Evolutionary conservation across 1,284 basidiomycete genomes (phyloP).

Genomic region (Fistulina hepatica): DNA sequence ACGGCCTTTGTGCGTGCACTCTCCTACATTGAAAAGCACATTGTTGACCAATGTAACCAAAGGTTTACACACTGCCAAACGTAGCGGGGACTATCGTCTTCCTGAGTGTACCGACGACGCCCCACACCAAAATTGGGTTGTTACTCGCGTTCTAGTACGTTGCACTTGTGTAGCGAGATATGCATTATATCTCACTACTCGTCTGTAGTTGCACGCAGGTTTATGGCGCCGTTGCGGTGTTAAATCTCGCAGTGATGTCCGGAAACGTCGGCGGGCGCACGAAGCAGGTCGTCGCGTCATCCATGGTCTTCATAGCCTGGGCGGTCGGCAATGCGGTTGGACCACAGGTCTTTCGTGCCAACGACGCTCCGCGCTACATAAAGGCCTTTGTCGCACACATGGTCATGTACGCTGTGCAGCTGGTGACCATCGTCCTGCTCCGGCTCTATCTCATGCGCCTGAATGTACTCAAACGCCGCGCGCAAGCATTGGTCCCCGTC

Average conservation of each 20-base stretch:
- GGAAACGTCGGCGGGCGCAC: constrained; percentile 37
- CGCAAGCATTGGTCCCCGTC: constrained; percentile 21
- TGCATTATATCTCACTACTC: not conserved
- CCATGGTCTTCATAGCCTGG: constrained; percentile 37
- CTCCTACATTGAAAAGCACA: not conserved
- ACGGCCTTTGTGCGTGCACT: constrained; percentile 29
- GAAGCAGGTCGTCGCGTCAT: constrained; percentile 37
- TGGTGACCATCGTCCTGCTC: constrained; percentile 31
- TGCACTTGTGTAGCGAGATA: not conserved
- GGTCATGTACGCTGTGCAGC: constrained; percentile 37
- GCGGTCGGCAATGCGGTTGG: constrained; percentile 37
- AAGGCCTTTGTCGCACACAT: constrained; percentile 40
- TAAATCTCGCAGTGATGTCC: constrained; percentile 36
- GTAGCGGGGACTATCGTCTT: constrained; percentile 40
- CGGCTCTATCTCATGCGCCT: constrained; percentile 34
- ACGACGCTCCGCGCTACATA: constrained; percentile 37
- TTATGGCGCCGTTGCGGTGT: constrained; percentile 31
- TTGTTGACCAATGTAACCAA: not conserved
- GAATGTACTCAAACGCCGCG: constrained; percentile 34
- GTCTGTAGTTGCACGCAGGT: constrained; percentile 31
- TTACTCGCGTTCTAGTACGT: constrained; percentile 39
- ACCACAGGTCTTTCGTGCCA: constrained; percentile 32
- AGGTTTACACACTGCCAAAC: constrained; percentile 39
- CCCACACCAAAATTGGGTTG: constrained; percentile 35
- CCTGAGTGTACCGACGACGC: constrained; percentile 31